Evolutionary conservation across 768 basidiomycete genomes (phyloP).

Genomic region (Rubroboletus satanas): DNA sequence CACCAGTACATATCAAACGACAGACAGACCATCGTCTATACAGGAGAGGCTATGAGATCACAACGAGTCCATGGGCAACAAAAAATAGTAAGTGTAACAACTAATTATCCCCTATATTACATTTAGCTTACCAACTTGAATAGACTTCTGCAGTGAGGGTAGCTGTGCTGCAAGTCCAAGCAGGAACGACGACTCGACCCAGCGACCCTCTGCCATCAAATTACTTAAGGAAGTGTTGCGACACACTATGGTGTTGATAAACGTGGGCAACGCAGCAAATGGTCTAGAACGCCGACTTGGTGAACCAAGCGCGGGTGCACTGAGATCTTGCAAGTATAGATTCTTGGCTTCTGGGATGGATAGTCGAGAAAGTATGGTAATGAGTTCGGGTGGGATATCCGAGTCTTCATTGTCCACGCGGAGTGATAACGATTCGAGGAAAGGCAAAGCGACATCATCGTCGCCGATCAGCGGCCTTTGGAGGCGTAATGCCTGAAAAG

Average conservation of each 20-base stretch:
- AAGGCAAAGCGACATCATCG: conserved; percentile 40
- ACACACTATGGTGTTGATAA: conserved; percentile 3
- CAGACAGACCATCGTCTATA: conserved; percentile 5
- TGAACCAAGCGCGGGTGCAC: conserved; percentile 1
- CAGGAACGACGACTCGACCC: conserved; percentile 18
- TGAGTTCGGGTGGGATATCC: conserved; percentile 61
- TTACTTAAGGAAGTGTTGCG: conserved; percentile 6
- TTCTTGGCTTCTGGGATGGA: conserved; percentile 45
- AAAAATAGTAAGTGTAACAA: conserved; percentile 1
- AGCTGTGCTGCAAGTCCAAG: conserved; percentile 11
- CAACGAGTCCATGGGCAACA: conserved; percentile 1
- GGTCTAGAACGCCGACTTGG: conserved; percentile 14
- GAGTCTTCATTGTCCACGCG: conserved; percentile 52
- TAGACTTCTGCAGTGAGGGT: conserved; percentile 12
- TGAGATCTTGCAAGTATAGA: conserved; percentile 45
- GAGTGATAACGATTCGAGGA: conserved; percentile 46
- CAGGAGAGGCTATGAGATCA: neutral
- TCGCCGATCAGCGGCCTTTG: conserved; percentile 22
- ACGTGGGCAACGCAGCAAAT: conserved; percentile 40
- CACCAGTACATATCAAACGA: conserved; percentile 4
- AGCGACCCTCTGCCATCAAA: conserved; percentile 27
- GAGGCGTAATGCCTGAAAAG: conserved; percentile 16
- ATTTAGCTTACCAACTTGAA: conserved; percentile 9
- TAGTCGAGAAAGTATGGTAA: conserved; percentile 48
- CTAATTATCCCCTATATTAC: conserved; percentile 1